A percentile compares a stretch with the other conserved stretches of the same genome.
Conservation (phyloP, 192 early-diverging fungal genomes). For the Polychytrium aggregatum region DNA sequence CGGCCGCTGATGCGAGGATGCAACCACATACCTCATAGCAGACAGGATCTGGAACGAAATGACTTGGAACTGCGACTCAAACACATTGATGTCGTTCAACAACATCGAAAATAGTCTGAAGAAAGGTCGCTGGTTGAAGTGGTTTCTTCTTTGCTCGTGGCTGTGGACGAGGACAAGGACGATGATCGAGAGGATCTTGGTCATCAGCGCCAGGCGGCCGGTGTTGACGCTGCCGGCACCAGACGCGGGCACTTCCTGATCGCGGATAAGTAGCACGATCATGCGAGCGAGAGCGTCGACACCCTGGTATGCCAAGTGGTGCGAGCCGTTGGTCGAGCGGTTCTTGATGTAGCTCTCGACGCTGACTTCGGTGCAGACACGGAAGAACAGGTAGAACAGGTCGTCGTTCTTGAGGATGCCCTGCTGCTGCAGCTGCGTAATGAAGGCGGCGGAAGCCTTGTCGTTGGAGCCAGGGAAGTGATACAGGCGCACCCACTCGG, state of each 20-base stretch:
- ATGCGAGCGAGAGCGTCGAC: constrained; percentile 89
- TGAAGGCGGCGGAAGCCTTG: constrained; percentile 51
- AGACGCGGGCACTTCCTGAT: constrained; percentile 45
- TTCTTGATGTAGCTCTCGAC: constrained; percentile 59
- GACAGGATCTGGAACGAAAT: constrained; percentile 67
- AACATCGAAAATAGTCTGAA: constrained; percentile 79
- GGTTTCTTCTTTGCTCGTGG: constrained; percentile 64
- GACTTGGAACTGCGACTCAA: constrained; percentile 48
- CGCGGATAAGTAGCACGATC: constrained; percentile 69
- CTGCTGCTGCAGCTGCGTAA: constrained; percentile 62
- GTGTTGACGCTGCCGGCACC: constrained; percentile 37
- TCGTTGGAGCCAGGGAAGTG: constrained; percentile 62
- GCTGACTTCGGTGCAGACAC: constrained; percentile 75
- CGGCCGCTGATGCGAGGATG: no score
- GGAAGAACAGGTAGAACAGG: constrained; percentile 78
- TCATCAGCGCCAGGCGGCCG: constrained; percentile 55
- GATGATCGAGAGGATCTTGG: constrained; percentile 77
- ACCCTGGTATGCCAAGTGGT: constrained; percentile 53
- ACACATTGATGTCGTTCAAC: constrained; percentile 63
- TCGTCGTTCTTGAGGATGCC: constrained; percentile 66
- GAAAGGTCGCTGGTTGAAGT: constrained; percentile 86
- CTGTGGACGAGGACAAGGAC: constrained; percentile 72
- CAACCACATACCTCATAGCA: constrained; percentile 48
- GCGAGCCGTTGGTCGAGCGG: constrained; percentile 20
- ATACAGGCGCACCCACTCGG: constrained; percentile 72